phyloP scores from a whole-genome alignment of 73 alveolate genomes.

The Uronychia binucleata region DNA sequence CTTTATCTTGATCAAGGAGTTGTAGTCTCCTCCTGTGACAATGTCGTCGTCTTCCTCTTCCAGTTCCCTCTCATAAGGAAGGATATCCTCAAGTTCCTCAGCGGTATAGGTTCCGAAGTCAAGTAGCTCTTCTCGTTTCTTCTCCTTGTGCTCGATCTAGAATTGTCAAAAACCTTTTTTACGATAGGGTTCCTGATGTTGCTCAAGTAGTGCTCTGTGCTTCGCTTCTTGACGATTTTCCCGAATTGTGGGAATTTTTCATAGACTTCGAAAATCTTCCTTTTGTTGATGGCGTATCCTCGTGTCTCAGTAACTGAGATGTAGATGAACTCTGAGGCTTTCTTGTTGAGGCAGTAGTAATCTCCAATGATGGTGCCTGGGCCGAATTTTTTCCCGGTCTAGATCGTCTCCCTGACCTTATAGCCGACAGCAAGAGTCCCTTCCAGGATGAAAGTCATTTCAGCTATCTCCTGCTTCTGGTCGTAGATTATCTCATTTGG shows the following conservation, averaged over 20 bases:
- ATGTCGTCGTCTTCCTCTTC: neutral
- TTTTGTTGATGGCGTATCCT: conserved; percentile 29
- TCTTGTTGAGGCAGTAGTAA: conserved; percentile 7
- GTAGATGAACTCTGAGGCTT: conserved; percentile 29
- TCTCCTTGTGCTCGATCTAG: neutral
- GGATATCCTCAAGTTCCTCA: neutral
- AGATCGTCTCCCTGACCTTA: neutral
- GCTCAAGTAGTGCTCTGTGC: neutral
- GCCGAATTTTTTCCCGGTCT: conserved; percentile 20
- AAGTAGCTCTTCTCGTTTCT: neutral
- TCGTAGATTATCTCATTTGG: conserved; percentile 7
- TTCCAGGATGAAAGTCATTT: conserved; percentile 12
- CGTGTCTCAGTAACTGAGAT: conserved; percentile 16
- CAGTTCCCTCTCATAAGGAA: neutral
- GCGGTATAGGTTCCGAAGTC: neutral
- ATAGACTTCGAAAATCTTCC: conserved; percentile 6
- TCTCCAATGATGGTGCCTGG: conserved; percentile 40
- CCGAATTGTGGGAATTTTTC: conserved; percentile 26
- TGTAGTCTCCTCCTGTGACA: neutral
- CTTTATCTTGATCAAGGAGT: neutral
- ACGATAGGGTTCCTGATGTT: neutral
- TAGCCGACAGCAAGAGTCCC: conserved; percentile 21
- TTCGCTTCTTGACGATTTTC: conserved; percentile 10
- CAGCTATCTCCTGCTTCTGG: conserved; percentile 37
- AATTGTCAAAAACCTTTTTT: neutral